Evolutionary conservation across 495 filamentous ascomycete species (phyloP), one percentile per base, ranked within the genome.

Genomic region (Talaromyces wortmannii): DNA sequence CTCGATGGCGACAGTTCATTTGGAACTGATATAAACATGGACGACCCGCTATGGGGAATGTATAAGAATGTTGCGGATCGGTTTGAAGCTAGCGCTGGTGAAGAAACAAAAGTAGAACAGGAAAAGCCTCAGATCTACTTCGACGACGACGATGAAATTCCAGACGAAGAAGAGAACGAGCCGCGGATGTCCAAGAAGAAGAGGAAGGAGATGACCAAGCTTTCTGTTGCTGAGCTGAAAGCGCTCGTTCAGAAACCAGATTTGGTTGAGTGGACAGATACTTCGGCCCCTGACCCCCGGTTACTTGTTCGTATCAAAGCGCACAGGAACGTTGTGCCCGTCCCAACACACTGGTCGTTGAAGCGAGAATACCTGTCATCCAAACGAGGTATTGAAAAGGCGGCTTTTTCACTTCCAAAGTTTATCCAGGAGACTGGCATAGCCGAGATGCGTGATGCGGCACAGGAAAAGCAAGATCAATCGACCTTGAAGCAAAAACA

Each of bases 381-480:
- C 42, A 98, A 98, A 64, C 80, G 94, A 33, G 94, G 94, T 63
- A 87, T 98, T 46, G 94, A 98, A 68, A 98, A 98, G 67, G 78
- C 92, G 1, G 85, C 92, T 2, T 98, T 96, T 64, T 81, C 90
- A 31, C 77, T 98, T 13, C 94, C 94, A 17, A 95, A 95, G 68
- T 98, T 97, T 72, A 97, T 98, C 58, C 88, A 92, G 62, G 94
- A 97, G 61, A 98, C 94, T 2, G 94, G 94, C 12, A 97, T 98
- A 61, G 81, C 91, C 16, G 94, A 97, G 69, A 97, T 97, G 94
- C 86, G 94, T 54, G 95, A 97, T 65, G 92, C 94, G 6, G 90
- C 94, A 6, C 71, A 97, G 42, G 94, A 98, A 67, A 97, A 97
- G 66, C 92, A 97, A 67, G 91, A 90, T 31, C 84, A 92, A 62